Conservation (phyloP, 192 early-diverging fungal species). For the Rhizophagus prolifer region DNA sequence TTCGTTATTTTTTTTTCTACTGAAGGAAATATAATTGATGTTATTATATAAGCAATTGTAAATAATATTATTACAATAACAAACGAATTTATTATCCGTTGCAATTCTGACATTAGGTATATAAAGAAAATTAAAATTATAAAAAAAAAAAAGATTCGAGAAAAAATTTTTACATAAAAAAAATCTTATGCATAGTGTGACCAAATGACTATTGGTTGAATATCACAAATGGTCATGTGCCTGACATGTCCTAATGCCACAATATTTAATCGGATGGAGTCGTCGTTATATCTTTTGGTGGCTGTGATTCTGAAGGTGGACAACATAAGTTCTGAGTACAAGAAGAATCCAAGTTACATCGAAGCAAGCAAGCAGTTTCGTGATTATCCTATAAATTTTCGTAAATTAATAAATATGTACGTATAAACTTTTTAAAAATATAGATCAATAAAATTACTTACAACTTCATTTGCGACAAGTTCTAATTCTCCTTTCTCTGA, state of each 20-base stretch:
- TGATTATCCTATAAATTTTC: conserved; percentile 17
- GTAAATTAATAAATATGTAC: neutral
- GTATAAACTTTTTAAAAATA: neutral
- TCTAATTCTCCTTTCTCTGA: neutral
- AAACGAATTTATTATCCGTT: conserved; percentile 1
- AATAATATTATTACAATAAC: conserved; percentile 1
- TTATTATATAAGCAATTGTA: neutral
- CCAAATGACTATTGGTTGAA: too few relatives aligned
- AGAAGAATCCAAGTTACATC: conserved; percentile 33
- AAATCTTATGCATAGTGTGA: too few relatives aligned
- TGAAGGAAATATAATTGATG: neutral
- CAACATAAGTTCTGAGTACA: conserved; percentile 45
- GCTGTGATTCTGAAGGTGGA: conserved; percentile 9
- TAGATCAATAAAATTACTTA: neutral
- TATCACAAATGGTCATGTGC: too few relatives aligned
- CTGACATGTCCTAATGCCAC: too few relatives aligned
- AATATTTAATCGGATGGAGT: too few relatives aligned
- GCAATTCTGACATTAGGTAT: too few relatives aligned
- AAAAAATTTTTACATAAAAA: too few relatives aligned
- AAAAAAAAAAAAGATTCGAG: too few relatives aligned
- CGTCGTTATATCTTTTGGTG: too few relatives aligned
- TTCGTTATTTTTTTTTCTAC: neutral
- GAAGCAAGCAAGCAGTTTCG: conserved; percentile 31
- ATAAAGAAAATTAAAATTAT: too few relatives aligned
- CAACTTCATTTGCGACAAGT: neutral